phyloP scores from a whole-genome alignment of 306 rosid species.

The Spatholobus suberectus region DNA sequence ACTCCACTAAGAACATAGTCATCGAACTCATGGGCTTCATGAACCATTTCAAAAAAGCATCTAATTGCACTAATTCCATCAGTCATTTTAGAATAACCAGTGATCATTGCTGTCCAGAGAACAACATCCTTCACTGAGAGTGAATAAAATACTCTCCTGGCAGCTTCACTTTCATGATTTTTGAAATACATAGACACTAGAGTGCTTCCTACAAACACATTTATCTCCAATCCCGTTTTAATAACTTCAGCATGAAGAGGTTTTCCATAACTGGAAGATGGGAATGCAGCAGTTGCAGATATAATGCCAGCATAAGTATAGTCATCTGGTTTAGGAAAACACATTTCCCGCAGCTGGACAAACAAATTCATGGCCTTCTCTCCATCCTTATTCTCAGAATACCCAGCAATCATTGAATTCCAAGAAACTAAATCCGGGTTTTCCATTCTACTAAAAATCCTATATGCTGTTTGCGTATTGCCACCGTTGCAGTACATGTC shows the following conservation, averaged over 20 bases:
- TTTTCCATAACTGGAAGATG: constrained; percentile 56
- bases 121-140: constrained; percentile 67
- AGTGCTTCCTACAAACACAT: constrained; percentile 74
- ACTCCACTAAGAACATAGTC: constrained; percentile 76
- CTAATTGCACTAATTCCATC: constrained; percentile 60
- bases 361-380: constrained; percentile 66
- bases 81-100: constrained; percentile 62
- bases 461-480: constrained; percentile 52
- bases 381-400: constrained; percentile 64
- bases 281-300: constrained; percentile 54
- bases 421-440: constrained; percentile 75
- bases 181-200: constrained; percentile 79
- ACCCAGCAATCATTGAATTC: constrained; percentile 89
- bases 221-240: constrained; percentile 63
- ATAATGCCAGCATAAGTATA: constrained; percentile 73
- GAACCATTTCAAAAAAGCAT: constrained; percentile 66
- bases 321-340: constrained; percentile 66
- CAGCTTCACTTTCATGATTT: constrained; percentile 63
- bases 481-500: constrained; percentile 84
- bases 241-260: constrained; percentile 74
- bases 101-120: constrained; percentile 92
- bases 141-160: constrained; percentile 56
- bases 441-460: constrained; percentile 57
- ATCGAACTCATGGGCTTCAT: constrained; percentile 57
- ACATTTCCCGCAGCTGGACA: constrained; percentile 47